A percentile compares a stretch with the other conserved stretches of the same genome.
Evolutionary conservation across 441 rosid genomes (phyloP).

Genomic region (Adansonia madagascariensis): DNA sequence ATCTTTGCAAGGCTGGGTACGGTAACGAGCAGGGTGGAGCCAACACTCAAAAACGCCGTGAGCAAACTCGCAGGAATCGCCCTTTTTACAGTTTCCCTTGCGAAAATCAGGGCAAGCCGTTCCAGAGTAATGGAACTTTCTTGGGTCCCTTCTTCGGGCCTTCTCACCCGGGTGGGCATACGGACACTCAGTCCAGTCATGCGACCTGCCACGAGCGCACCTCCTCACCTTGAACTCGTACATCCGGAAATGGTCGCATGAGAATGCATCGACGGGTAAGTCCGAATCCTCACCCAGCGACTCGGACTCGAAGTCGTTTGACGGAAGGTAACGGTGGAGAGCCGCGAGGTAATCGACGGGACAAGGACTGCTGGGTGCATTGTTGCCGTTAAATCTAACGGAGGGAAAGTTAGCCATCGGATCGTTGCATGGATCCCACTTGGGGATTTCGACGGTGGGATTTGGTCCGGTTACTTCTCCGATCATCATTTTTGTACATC

Average conservation of each 20-base stretch:
- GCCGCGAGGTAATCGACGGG: slow-evolving; percentile 41
- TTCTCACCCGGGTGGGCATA: slow-evolving; percentile 70
- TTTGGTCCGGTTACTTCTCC: slow-evolving; percentile 37
- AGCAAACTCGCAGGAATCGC: slow-evolving; percentile 62
- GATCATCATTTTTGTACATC: slow-evolving; percentile 45
- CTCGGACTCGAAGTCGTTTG: slow-evolving; percentile 44
- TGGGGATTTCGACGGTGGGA: slow-evolving; percentile 52
- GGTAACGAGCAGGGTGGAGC: slow-evolving; percentile 66
- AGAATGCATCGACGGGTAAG: slow-evolving; percentile 42
- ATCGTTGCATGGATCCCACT: slow-evolving; percentile 44
- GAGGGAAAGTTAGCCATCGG: slow-evolving; percentile 35
- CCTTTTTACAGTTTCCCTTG: slow-evolving; percentile 54
- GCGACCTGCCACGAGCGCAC: slow-evolving; percentile 61
- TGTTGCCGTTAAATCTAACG: slow-evolving; percentile 35
- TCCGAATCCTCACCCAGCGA: slow-evolving; percentile 36
- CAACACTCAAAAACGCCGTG: slow-evolving; percentile 75
- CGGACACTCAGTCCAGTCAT: slow-evolving; percentile 76
- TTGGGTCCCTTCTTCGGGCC: slow-evolving; percentile 63
- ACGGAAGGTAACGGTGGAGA: slow-evolving; percentile 47
- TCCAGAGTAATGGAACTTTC: slow-evolving; percentile 52
- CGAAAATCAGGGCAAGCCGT: slow-evolving; percentile 60
- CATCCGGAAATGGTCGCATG: slow-evolving; percentile 63
- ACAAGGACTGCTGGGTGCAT: slow-evolving; percentile 31
- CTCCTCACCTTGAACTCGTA: slow-evolving; percentile 62
- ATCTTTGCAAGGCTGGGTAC: slow-evolving; percentile 71